These are phyloP conservation scores for Arxiozyma slooffiae DNA, from an alignment of 1,139 yeast genomes.

Conservation along the genomic window DNA sequence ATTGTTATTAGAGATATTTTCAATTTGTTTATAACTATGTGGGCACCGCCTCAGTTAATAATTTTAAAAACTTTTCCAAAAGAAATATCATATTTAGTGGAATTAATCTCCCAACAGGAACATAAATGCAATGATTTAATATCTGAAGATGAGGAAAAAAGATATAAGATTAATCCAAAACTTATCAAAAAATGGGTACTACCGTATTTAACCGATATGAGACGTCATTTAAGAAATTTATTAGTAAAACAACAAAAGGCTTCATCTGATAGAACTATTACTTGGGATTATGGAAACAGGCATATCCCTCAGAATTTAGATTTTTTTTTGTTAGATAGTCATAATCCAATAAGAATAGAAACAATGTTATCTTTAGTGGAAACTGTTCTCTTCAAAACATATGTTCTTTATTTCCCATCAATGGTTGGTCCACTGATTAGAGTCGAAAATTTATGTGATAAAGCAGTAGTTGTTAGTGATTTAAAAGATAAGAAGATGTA, in stretches of 20 bases:
- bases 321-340: slow-evolving; percentile 24
- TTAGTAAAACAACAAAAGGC: slow-evolving; percentile 9
- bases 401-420: slow-evolving; percentile 55
- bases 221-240: slow-evolving; percentile 36
- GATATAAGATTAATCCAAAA: slow-evolving; percentile 19
- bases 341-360: slow-evolving; percentile 28
- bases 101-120: slow-evolving; percentile 14
- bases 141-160: background rate
- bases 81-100: slow-evolving; percentile 23
- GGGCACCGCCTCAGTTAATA: slow-evolving; percentile 50
- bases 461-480: slow-evolving; percentile 48
- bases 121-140: slow-evolving; percentile 12
- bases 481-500: slow-evolving; percentile 45
- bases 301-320: slow-evolving; percentile 17
- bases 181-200: slow-evolving; percentile 43
- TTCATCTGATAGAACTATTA: slow-evolving; percentile 8
- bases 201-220: slow-evolving; percentile 44
- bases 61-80: slow-evolving; percentile 37
- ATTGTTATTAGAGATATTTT: slow-evolving; percentile 18
- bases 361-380: slow-evolving; percentile 51
- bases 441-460: slow-evolving; percentile 63
- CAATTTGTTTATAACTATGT: slow-evolving; percentile 39
- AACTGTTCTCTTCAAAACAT: slow-evolving; percentile 69
- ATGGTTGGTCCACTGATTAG: slow-evolving; percentile 77
- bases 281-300: slow-evolving; percentile 20